These are phyloP conservation scores for Protomyces gravidus DNA, from an alignment of 1,139 yeast genomes.

Conservation along the genomic window DNA sequence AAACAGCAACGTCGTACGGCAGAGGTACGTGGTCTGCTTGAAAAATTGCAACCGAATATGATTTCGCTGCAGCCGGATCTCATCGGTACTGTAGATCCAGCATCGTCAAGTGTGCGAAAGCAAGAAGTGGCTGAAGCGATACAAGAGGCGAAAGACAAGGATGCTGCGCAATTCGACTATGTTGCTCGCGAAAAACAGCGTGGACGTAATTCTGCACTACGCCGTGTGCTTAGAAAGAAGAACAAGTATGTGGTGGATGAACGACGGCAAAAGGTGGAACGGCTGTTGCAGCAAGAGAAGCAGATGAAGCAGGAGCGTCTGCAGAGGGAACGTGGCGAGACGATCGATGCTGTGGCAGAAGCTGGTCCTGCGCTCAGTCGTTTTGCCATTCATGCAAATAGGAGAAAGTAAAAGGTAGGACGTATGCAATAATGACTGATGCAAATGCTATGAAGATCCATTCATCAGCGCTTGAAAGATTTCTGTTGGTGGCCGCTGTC, in stretches of 20 bases:
- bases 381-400: slow-evolving; percentile 33
- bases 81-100: slow-evolving; percentile 77
- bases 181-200: slow-evolving; percentile 48
- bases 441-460: neutral
- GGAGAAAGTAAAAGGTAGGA: neutral
- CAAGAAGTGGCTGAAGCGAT: slow-evolving; percentile 39
- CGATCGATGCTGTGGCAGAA: slow-evolving; percentile 35
- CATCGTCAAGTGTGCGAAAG: slow-evolving; percentile 46
- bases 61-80: slow-evolving; percentile 83
- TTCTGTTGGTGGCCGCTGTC: neutral
- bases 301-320: slow-evolving; percentile 58
- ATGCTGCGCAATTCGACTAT: slow-evolving; percentile 43
- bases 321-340: slow-evolving; percentile 48
- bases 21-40: slow-evolving; percentile 79
- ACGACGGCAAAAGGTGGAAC: slow-evolving; percentile 76
- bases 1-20: slow-evolving; percentile 89
- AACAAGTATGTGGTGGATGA: slow-evolving; percentile 83
- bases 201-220: slow-evolving; percentile 77
- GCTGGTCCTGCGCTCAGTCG: slow-evolving; percentile 40
- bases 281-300: slow-evolving; percentile 69
- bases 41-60: slow-evolving; percentile 88
- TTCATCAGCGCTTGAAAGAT: neutral
- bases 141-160: slow-evolving; percentile 42
- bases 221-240: slow-evolving; percentile 78
- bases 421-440: neutral